Evolutionary conservation across 306 rosid species (phyloP).

Genomic region (Vigna unguiculata): DNA sequence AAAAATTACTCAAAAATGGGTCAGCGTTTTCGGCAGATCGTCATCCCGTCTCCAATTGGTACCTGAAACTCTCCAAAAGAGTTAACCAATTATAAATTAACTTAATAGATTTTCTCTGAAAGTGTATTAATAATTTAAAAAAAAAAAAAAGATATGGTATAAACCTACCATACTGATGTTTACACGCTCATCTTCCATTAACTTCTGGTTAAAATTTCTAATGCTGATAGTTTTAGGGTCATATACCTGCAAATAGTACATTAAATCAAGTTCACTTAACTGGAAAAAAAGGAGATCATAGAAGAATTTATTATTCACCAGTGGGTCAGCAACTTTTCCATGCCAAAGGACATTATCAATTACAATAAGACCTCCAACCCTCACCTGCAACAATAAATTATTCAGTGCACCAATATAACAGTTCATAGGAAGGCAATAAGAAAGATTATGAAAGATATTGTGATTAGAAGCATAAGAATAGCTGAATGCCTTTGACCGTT

Average conservation of each 20-base stretch:
- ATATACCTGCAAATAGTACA: slow-evolving; percentile 61
- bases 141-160: background rate
- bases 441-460: slow-evolving; percentile 3
- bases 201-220: slow-evolving; percentile 65
- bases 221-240: slow-evolving; percentile 83
- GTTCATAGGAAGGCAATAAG: slow-evolving; percentile 17
- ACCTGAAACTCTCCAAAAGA: slow-evolving; percentile 61
- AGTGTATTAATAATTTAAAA: slow-evolving; percentile 15
- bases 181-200: slow-evolving; percentile 80
- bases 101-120: slow-evolving; percentile 8
- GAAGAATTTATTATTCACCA: slow-evolving; percentile 58
- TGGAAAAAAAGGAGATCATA: slow-evolving; percentile 14
- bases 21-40: slow-evolving; percentile 81
- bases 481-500: background rate
- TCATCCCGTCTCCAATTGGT: slow-evolving; percentile 97
- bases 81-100: slow-evolving; percentile 31
- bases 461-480: slow-evolving; percentile 20
- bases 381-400: slow-evolving; percentile 64
- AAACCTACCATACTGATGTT: slow-evolving; percentile 82
- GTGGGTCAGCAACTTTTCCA: slow-evolving; percentile 89
- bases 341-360: slow-evolving; percentile 97
- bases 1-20: slow-evolving; percentile 8
- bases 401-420: background rate
- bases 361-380: slow-evolving; percentile 85
- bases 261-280: slow-evolving; percentile 39